phyloP scores from a whole-genome alignment of 225 moss, liverwort and hornwort species.

The Bryum argenteum region DNA sequence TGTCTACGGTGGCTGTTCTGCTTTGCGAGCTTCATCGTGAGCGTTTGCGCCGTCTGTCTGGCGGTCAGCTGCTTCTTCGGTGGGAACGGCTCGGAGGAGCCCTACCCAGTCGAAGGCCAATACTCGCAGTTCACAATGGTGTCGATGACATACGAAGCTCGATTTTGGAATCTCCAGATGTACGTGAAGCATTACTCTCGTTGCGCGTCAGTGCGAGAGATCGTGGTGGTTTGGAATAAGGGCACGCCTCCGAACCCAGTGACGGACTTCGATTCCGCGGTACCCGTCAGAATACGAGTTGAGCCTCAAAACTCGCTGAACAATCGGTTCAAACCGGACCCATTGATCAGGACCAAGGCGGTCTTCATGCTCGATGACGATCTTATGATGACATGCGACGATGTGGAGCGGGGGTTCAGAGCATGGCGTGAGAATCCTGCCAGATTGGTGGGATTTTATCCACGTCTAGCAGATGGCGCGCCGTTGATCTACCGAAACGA shows the following conservation, averaged over 20 bases:
- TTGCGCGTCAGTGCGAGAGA: slow-evolving; percentile 89
- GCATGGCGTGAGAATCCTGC: slow-evolving; percentile 86
- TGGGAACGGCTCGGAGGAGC: slow-evolving; percentile 82
- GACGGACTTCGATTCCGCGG: slow-evolving; percentile 81
- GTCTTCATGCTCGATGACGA: slow-evolving; percentile 96
- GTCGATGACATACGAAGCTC: slow-evolving; percentile 90
- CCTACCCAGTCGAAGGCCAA: slow-evolving; percentile 65
- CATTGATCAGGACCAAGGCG: slow-evolving; percentile 69
- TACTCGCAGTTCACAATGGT: slow-evolving; percentile 94
- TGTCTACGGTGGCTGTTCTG: slow-evolving; percentile 50
- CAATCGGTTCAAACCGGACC: slow-evolving; percentile 79
- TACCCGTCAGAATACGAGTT: slow-evolving; percentile 84
- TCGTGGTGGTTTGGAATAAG: slow-evolving; percentile 94
- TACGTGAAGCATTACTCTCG: slow-evolving; percentile 92
- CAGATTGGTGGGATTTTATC: slow-evolving; percentile 87
- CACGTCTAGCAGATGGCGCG: slow-evolving; percentile 69
- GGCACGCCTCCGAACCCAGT: slow-evolving; percentile 73
- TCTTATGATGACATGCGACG: slow-evolving; percentile 96
- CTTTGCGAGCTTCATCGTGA: slow-evolving; percentile 44
- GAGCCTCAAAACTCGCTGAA: slow-evolving; percentile 85
- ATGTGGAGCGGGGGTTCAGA: slow-evolving; percentile 86
- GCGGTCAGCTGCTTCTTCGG: slow-evolving; percentile 77
- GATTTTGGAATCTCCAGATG: slow-evolving; percentile 94
- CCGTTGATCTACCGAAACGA: slow-evolving; percentile 81
- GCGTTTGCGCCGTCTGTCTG: slow-evolving; percentile 54